Percentiles rank a stretch among this genome's conserved stretches.
These are phyloP conservation scores for Prinsepia uniflora DNA, from an alignment of 306 rosid genomes.

Conservation along the genomic window DNA sequence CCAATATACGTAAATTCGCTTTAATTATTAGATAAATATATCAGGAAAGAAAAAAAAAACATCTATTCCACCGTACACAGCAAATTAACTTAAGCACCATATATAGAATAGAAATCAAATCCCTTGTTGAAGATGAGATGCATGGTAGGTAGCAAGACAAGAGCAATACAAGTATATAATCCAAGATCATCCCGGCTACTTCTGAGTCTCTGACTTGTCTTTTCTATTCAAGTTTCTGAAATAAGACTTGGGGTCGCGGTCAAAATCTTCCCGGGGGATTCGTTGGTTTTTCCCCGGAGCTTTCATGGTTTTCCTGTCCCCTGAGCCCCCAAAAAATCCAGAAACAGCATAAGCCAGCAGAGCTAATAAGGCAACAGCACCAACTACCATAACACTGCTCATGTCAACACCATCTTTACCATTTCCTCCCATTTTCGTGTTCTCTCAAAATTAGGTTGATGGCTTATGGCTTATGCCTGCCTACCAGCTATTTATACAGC, in stretches of 20 bases:
- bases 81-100: too few species aligned
- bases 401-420: neutral
- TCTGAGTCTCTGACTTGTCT: neutral
- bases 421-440: neutral
- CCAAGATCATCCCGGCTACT: neutral
- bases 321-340: neutral
- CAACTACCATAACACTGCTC: neutral
- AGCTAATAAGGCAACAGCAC: neutral
- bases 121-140: too few species aligned
- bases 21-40: too few species aligned
- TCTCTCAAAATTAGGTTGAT: too few species aligned
- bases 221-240: constrained; percentile 22
- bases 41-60: too few species aligned
- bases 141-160: too few species aligned
- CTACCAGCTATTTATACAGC: too few species aligned
- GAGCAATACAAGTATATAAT: too few species aligned
- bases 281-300: constrained; percentile 19
- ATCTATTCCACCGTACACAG: too few species aligned
- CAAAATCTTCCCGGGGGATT: constrained; percentile 24
- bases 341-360: neutral
- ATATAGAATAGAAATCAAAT: too few species aligned
- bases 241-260: constrained; percentile 18
- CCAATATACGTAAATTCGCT: too few species aligned
- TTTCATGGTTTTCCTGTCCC: constrained; percentile 20
- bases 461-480: too few species aligned